Base-by-base conservation (phyloP, 108 stramenopile species). In the Schizochytrium sp. region DNA sequence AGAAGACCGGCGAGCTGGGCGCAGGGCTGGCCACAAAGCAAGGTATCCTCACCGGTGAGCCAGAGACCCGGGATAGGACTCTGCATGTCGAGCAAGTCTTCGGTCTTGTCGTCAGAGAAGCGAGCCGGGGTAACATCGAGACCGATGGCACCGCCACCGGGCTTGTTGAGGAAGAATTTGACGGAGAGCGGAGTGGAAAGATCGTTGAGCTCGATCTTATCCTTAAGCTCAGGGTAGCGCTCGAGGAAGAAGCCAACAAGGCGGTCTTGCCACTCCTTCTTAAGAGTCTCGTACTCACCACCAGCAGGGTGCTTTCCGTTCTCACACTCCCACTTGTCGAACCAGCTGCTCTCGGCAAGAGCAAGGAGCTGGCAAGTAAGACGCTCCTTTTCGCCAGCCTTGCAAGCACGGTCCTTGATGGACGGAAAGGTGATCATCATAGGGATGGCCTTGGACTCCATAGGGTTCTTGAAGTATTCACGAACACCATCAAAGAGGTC, bases 161-260 rank as follows among this genome's bases (percentile, higher is more conserved):
- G 41, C 53, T 91, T 76, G 4, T 89, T 89, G 3, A 93, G 89
- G 47, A 72, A 93, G 58, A 93, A 88, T 41, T 94, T 89, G 90
- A 94, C 89, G 8, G 92, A 91, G 28, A 94, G 87, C 47, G 93
- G 92, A 47, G 93, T 94, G 47, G 91, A 90, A 57, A 94, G 60
- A 4, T 90, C 92, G 19, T 88, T 58, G 72, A 92, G 89, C 13
- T 57, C 89, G 40, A 94, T 88, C 56, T 93, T 89, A 15, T 89
- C 92, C 59, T 90, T 73, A 19, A 72, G 87, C 58, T 72, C 53
- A 19, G 93, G 91, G 44, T 92, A 92, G 55, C 90, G 91, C 13
- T 72, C 50, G 59, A 89, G 87, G 55, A 93, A 89, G 55, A 89
- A 72, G 15, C 92, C 87, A 61, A 93, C 72, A 44, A 89, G 90